Evolutionary conservation across 2,329 filamentous ascomycete species (phyloP).

Genomic region (Fusarium burgessii): DNA sequence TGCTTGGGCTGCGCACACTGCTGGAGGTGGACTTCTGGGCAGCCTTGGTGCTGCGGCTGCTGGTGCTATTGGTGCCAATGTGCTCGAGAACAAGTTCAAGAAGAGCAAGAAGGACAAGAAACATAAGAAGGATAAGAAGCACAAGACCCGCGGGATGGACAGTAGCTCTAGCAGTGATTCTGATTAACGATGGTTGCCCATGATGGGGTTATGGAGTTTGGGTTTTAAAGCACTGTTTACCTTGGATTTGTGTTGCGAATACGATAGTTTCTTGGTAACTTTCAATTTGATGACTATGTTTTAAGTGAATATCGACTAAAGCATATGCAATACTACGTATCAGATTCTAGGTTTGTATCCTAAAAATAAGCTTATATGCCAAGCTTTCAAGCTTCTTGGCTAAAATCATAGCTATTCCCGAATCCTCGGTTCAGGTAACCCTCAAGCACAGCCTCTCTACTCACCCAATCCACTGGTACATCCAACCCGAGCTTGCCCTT

Average conservation of each 20-base stretch:
- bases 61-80: constrained; percentile 67
- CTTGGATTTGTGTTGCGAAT: neutral
- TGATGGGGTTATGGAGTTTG: constrained; percentile 18
- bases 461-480: constrained; percentile 63
- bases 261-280: neutral
- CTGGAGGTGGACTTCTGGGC: constrained; percentile 64
- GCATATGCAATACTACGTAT: neutral
- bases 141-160: constrained; percentile 40
- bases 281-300: neutral
- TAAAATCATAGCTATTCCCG: constrained; percentile 73
- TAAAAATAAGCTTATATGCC: constrained; percentile 23
- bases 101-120: constrained; percentile 51
- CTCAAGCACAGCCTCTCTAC: constrained; percentile 55
- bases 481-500: constrained; percentile 56
- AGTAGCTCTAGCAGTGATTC: constrained; percentile 46
- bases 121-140: constrained; percentile 46
- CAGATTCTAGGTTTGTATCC: neutral
- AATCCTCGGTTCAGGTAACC: constrained; percentile 68
- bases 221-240: constrained; percentile 10
- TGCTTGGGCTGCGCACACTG: constrained; percentile 65
- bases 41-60: constrained; percentile 63
- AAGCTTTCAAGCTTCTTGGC: constrained; percentile 55
- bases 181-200: constrained; percentile 36
- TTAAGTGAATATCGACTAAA: neutral
- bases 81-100: constrained; percentile 59